Percentiles rank a stretch among this genome's conserved stretches.
phyloP scores from a whole-genome alignment of 352 stramenopile species.

The Phytophthora pluvialis region DNA sequence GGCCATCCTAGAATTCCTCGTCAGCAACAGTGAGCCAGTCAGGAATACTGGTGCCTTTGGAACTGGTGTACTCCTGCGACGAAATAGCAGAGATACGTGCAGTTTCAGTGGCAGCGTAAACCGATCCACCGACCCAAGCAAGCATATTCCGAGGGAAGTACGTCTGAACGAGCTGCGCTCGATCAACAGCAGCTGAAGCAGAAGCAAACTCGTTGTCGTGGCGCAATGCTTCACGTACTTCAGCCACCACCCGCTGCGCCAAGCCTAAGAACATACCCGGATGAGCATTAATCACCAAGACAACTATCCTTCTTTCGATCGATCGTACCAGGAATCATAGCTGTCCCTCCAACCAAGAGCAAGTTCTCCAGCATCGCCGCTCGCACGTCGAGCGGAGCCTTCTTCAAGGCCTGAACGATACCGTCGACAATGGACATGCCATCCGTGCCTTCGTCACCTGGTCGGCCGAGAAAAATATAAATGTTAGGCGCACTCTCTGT shows the following conservation, averaged over 20 bases:
- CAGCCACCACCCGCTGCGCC: constrained; percentile 50
- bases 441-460: constrained; percentile 45
- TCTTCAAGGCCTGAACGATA: constrained; percentile 61
- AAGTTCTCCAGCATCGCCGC: constrained; percentile 74
- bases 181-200: constrained; percentile 38
- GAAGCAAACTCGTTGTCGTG: constrained; percentile 52
- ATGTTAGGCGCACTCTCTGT: not conserved
- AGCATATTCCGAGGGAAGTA: constrained; percentile 81
- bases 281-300: not conserved
- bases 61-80: constrained; percentile 56
- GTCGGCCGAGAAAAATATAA: not conserved
- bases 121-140: constrained; percentile 76
- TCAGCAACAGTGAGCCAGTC: constrained; percentile 79
- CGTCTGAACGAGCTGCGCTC: constrained; percentile 45
- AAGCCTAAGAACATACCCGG: constrained; percentile 48
- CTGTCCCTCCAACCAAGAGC: constrained; percentile 72
- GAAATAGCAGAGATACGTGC: constrained; percentile 53
- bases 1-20: constrained; percentile 32
- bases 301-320: not conserved
- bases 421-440: constrained; percentile 60
- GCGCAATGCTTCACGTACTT: constrained; percentile 47
- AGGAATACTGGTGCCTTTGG: constrained; percentile 38
- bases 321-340: constrained; percentile 76
- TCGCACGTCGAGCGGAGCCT: constrained; percentile 69
- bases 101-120: constrained; percentile 76